Conservation (phyloP, 1,284 basidiomycete genomes). For the Ustilago xerochloae region DNA sequence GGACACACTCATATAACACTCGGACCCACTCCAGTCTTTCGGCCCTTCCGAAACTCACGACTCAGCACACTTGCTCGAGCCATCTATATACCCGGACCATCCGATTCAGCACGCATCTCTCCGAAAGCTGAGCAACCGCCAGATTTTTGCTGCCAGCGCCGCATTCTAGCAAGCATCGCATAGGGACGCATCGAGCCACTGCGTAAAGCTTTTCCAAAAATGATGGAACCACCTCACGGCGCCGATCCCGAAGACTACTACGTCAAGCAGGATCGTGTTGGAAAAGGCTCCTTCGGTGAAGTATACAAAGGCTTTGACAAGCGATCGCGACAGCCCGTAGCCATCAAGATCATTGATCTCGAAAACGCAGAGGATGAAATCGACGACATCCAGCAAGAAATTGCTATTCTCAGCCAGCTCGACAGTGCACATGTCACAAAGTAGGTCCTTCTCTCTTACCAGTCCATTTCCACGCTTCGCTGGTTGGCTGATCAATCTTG, state of each 20-base stretch:
- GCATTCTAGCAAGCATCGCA: no score
- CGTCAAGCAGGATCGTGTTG: conserved; percentile 92
- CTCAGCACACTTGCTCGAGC: no score
- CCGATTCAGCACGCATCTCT: background rate
- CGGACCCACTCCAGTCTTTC: background rate
- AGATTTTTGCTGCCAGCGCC: background rate
- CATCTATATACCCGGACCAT: background rate
- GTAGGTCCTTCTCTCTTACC: conserved; percentile 63
- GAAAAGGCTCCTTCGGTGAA: conserved; percentile 67
- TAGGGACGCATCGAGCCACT: no score
- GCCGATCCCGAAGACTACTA: conserved; percentile 72
- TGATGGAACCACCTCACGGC: conserved; percentile 53
- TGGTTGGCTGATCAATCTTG: background rate
- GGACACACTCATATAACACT: background rate
- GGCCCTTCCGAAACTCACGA: background rate
- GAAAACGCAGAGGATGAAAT: conserved; percentile 99
- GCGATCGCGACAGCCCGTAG: conserved; percentile 58
- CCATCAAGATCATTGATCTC: conserved; percentile 97
- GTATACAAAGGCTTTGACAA: conserved; percentile 65
- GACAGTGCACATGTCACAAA: conserved; percentile 96
- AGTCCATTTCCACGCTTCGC: background rate
- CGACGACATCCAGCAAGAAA: conserved; percentile 99
- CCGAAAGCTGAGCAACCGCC: background rate
- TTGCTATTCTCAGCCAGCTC: conserved; percentile 96
- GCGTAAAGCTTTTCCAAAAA: no score